phyloP scores from a whole-genome alignment of 495 filamentous ascomycete species.

The Tirmania nivea region DNA sequence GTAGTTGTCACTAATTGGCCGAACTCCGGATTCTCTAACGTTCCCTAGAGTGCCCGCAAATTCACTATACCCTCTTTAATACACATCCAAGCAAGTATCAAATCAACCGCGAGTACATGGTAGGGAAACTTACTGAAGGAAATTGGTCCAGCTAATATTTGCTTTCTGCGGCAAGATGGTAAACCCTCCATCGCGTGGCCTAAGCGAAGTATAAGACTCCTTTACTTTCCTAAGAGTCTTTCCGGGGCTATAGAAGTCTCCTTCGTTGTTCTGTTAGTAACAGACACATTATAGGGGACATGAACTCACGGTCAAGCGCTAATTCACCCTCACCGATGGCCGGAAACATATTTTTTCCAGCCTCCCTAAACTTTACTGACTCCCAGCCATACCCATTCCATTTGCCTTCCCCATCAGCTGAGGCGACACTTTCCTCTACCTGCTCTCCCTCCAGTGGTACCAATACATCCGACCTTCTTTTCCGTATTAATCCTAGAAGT shows the following conservation, averaged over 20 bases:
- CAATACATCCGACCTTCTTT: too few relatives aligned
- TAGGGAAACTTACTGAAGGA: not conserved
- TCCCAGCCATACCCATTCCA: not conserved
- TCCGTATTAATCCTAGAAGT: too few relatives aligned
- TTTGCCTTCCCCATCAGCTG: not conserved
- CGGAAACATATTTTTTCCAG: not conserved
- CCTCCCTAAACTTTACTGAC: not conserved
- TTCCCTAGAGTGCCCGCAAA: not conserved
- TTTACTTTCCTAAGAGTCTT: not conserved
- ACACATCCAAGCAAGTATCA: not conserved
- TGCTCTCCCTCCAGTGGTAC: too few relatives aligned
- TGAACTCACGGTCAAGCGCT: not conserved
- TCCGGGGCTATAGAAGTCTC: not conserved
- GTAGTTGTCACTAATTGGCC: not conserved
- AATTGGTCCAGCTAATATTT: not conserved
- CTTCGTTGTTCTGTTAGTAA: not conserved
- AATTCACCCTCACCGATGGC: not conserved
- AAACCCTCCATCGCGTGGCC: not conserved
- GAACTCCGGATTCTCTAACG: not conserved
- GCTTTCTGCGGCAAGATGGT: not conserved
- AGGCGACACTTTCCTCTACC: too few relatives aligned
- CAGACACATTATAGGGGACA: not conserved
- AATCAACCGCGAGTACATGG: too few relatives aligned
- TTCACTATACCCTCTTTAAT: not conserved
- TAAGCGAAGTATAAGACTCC: not conserved